Evolutionary conservation across 1,284 basidiomycete genomes (phyloP).

Genomic region (Abortiporus biennis): DNA sequence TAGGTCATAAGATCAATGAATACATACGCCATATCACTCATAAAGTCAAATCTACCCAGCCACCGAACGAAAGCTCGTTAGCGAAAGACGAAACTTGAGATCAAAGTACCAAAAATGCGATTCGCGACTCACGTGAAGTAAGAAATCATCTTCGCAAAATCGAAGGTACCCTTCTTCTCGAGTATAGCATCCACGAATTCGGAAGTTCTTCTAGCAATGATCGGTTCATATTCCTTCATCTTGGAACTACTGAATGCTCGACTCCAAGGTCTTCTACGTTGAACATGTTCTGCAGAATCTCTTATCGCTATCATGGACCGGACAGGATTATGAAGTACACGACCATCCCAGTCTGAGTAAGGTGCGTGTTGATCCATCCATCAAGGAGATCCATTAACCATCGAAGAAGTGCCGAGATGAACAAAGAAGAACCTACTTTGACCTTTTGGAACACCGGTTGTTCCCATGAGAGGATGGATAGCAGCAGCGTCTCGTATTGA

Average conservation of each 20-base stretch:
- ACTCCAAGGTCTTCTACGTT: constrained; percentile 13
- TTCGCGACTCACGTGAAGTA: constrained; percentile 9
- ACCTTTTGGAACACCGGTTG: constrained; percentile 13
- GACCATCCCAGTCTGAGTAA: constrained; percentile 1
- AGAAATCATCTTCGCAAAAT: constrained; percentile 5
- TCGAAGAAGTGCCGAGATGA: neutral
- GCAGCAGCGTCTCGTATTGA: constrained; percentile 12
- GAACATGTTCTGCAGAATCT: constrained; percentile 9
- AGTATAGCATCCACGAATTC: constrained; percentile 3
- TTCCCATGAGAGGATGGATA: constrained; percentile 11
- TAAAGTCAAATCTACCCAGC: constrained; percentile 25
- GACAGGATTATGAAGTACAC: neutral
- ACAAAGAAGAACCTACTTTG: constrained; percentile 3
- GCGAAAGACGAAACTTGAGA: neutral
- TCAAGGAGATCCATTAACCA: neutral
- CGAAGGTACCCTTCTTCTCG: neutral
- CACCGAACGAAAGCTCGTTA: neutral
- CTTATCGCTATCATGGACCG: constrained; percentile 6
- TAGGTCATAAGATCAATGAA: neutral
- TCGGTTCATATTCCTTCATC: constrained; percentile 13
- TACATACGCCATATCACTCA: constrained; percentile 30
- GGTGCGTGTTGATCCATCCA: constrained; percentile 6
- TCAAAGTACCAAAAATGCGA: no score
- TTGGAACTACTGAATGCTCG: constrained; percentile 13
- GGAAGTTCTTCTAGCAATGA: constrained; percentile 6